These are phyloP conservation scores for Magnusiomyces suaveolens DNA, from an alignment of 1,139 yeast species.

Conservation along the genomic window DNA sequence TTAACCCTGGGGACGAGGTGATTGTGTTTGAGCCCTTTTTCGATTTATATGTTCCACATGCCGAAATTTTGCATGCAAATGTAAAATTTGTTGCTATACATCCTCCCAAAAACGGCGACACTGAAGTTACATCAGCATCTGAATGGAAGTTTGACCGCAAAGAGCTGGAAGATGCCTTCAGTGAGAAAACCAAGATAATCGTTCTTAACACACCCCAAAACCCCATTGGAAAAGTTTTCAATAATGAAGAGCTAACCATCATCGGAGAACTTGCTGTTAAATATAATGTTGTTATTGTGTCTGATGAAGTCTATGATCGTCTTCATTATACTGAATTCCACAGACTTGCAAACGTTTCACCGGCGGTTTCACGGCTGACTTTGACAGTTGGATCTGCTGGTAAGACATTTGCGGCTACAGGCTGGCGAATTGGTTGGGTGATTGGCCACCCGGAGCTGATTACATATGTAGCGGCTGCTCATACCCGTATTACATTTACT, in stretches of 20 bases:
- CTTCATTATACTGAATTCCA: conserved; percentile 67
- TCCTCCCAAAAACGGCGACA: conserved; percentile 66
- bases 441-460: conserved; percentile 78
- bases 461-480: conserved; percentile 78
- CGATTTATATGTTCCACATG: conserved; percentile 90
- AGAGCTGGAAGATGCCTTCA: conserved; percentile 59
- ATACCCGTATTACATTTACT: conserved; percentile 83
- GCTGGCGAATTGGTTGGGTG: conserved; percentile 97
- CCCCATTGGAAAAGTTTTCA: conserved; percentile 87
- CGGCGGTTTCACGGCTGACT: conserved; percentile 69
- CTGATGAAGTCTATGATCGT: conserved; percentile 94
- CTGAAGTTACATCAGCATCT: conserved; percentile 59
- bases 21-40: conserved; percentile 97
- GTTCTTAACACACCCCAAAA: conserved; percentile 92
- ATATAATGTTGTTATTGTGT: conserved; percentile 67
- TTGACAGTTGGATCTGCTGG: conserved; percentile 95
- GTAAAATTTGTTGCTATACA: conserved; percentile 76
- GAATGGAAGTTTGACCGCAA: conserved; percentile 85
- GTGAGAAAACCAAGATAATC: conserved; percentile 68
- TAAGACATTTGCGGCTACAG: conserved; percentile 93
- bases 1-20: conserved; percentile 85
- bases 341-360: conserved; percentile 72
- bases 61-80: conserved; percentile 86
- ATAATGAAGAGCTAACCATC: conserved; percentile 55
- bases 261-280: conserved; percentile 79